Percentiles rank a stretch among this genome's conserved stretches.
These are phyloP conservation scores for Dittrichia graveolens DNA, from an alignment of 129 eudicot genomes.

Conservation along the genomic window DNA sequence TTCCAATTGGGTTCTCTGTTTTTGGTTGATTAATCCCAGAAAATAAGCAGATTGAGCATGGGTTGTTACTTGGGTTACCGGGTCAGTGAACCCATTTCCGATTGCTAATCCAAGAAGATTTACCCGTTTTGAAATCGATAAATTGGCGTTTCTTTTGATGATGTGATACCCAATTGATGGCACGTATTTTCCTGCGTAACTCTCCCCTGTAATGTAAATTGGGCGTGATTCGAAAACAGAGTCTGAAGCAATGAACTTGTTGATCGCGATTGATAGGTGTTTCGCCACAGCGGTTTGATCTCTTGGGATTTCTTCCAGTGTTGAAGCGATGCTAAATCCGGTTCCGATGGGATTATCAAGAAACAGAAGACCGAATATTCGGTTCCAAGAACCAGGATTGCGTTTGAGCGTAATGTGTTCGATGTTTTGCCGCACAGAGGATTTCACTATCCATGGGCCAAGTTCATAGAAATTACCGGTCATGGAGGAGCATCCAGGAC, in stretches of 20 bases:
- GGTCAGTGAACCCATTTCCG: constrained; percentile 86
- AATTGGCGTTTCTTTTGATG: constrained; percentile 42
- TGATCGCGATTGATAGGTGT: constrained; percentile 56
- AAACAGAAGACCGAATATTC: constrained; percentile 59
- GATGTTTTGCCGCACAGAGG: constrained; percentile 31
- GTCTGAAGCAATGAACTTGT: constrained; percentile 45
- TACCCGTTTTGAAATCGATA: constrained; percentile 36
- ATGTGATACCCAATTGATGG: constrained; percentile 67
- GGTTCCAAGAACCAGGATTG: constrained; percentile 62
- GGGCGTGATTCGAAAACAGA: constrained; percentile 46
- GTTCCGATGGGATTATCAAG: constrained; percentile 71
- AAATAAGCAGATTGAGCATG: constrained; percentile 68
- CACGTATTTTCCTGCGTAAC: constrained; percentile 71
- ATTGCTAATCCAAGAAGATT: constrained; percentile 74
- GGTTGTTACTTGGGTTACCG: constrained; percentile 62
- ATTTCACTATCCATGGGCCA: constrained; percentile 52
- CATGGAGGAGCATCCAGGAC: constrained; percentile 86
- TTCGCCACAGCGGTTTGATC: constrained; percentile 53
- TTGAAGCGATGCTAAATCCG: constrained; percentile 67
- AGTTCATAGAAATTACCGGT: constrained; percentile 57
- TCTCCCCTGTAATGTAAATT: constrained; percentile 65
- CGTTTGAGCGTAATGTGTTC: constrained; percentile 43
- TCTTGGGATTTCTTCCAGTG: constrained; percentile 61
- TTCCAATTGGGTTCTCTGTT: constrained; percentile 59
- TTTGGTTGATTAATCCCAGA: constrained; percentile 63